Percentiles rank a stretch among this genome's conserved stretches.
These are phyloP conservation scores for Cryphonectria nitschkei DNA, from an alignment of 2,329 filamentous ascomycete species.

Conservation along the genomic window DNA sequence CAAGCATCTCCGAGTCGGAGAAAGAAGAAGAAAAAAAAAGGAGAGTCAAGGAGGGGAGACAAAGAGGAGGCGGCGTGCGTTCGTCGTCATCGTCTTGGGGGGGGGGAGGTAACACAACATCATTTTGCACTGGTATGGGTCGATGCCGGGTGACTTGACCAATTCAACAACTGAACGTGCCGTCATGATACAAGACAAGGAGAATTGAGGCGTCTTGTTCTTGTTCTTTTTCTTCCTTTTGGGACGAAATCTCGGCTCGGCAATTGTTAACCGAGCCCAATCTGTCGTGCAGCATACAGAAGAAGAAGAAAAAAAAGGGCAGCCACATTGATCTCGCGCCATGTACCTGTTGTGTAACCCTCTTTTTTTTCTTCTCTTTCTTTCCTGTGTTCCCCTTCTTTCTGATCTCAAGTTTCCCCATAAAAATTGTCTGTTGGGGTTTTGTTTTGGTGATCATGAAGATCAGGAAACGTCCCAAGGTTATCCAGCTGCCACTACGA, in stretches of 20 bases:
- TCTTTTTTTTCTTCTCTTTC: not conserved
- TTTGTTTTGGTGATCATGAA: conserved; percentile 14
- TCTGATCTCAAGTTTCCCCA: not conserved
- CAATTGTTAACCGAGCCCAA: not conserved
- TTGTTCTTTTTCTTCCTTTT: not conserved
- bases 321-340: not conserved
- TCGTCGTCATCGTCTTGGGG: not conserved
- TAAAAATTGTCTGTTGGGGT: not conserved
- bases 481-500: not conserved
- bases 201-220: not conserved
- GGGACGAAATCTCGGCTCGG: not conserved
- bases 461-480: conserved; percentile 13
- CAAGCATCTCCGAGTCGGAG: not conserved
- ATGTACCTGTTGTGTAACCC: not conserved
- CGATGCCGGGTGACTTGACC: not conserved
- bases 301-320: not conserved
- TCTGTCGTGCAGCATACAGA: not conserved
- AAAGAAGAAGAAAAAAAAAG: not conserved
- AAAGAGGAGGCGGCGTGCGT: not conserved
- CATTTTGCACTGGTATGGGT: not conserved
- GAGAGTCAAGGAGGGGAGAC: not conserved
- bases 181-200: not conserved
- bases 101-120: too few species aligned
- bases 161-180: not conserved
- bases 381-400: too few species aligned